A percentile compares a stretch with the other conserved stretches of the same genome.
Evolutionary conservation across 306 rosid species (phyloP).

Genomic region (Cicer yamashitae): DNA sequence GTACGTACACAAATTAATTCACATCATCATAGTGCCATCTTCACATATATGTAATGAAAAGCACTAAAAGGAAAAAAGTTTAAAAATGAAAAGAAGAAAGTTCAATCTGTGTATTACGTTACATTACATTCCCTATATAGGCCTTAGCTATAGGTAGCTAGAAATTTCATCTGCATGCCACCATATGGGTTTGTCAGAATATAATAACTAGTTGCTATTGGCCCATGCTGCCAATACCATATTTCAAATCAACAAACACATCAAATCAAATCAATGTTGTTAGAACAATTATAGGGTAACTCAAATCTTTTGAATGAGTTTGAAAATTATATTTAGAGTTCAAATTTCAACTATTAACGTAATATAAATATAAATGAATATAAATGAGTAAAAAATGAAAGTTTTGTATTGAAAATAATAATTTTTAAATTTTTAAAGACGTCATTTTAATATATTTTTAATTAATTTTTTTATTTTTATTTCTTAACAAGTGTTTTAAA

Average conservation of each 20-base stretch:
- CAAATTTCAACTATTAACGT: no score
- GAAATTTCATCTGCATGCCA: constrained; percentile 39
- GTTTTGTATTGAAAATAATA: no score
- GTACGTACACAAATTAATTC: background rate
- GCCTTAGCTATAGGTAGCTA: constrained; percentile 28
- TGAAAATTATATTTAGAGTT: no score
- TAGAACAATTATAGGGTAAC: no score
- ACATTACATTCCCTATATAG: constrained; percentile 13
- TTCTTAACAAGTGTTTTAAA: no score
- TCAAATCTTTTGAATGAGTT: no score
- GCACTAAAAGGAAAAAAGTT: constrained; percentile 33
- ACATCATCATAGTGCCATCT: constrained; percentile 44
- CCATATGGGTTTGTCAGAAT: constrained; percentile 40
- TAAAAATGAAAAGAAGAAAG: constrained; percentile 41
- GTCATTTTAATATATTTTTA: no score
- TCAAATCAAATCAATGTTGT: no score
- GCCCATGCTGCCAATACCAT: constrained; percentile 37
- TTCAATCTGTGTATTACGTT: constrained; percentile 38
- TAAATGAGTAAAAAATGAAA: no score
- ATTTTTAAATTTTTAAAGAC: no score
- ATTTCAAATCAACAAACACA: background rate
- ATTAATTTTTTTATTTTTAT: no score
- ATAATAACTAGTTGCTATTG: constrained; percentile 8
- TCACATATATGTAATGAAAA: constrained; percentile 11
- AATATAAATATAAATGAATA: no score